A percentile compares a stretch with the other conserved stretches of the same genome.
Evolutionary conservation across 805 yeast species (phyloP).

Genomic region (Lipomyces mesembrius): DNA sequence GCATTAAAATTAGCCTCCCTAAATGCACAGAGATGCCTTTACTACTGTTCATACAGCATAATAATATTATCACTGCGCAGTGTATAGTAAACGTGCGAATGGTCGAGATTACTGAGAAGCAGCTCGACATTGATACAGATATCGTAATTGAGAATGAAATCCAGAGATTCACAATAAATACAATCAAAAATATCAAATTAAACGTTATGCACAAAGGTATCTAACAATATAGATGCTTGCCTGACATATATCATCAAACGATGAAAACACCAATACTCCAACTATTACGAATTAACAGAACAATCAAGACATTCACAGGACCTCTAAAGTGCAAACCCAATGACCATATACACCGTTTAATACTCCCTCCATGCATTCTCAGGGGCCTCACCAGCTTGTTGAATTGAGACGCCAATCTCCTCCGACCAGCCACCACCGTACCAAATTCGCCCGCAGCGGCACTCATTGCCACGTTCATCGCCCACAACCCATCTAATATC

Average conservation of each 20-base stretch:
- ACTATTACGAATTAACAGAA: background rate
- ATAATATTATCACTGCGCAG: no score
- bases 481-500: conserved; percentile 32
- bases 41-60: no score
- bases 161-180: no score
- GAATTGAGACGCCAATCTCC: conserved; percentile 9
- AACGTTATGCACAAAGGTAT: background rate
- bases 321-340: background rate
- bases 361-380: conserved; percentile 4
- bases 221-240: background rate
- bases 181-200: no score
- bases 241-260: background rate
- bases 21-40: no score
- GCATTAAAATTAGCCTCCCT: no score
- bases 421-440: conserved; percentile 38
- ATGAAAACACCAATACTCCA: background rate
- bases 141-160: no score
- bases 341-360: background rate
- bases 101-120: no score
- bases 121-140: no score
- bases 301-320: background rate
- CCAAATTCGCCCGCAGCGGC: conserved; percentile 39
- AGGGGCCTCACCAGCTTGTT: background rate
- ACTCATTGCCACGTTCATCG: conserved; percentile 31
- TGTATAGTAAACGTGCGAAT: no score